Percentiles rank a stretch among this genome's conserved stretches.
These are phyloP conservation scores for Aspergillus nomiae DNA, from an alignment of 2,329 filamentous ascomycete genomes.

Conservation along the genomic window DNA sequence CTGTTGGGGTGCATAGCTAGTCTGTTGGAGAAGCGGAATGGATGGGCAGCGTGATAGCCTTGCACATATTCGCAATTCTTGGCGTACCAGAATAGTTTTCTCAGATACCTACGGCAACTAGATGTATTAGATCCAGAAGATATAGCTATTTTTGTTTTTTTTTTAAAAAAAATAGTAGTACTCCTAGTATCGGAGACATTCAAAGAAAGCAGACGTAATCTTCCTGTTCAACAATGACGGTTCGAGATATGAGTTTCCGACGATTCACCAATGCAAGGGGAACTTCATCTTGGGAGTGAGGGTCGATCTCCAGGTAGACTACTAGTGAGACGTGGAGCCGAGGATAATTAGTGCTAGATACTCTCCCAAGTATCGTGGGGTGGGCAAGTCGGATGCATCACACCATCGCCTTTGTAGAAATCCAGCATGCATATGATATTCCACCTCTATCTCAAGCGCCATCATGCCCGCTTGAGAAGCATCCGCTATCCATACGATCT, in stretches of 20 bases:
- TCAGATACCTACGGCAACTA: too few species aligned
- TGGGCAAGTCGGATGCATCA: background rate
- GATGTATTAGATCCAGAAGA: too few species aligned
- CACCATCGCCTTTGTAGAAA: background rate
- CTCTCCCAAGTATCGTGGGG: background rate
- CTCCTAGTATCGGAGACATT: too few species aligned
- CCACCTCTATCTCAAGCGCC: background rate
- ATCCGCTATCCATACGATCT: background rate
- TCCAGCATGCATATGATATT: background rate
- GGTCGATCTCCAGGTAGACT: background rate
- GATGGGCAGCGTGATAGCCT: background rate
- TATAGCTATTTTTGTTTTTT: too few species aligned
- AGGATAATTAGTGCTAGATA: background rate
- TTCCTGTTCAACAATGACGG: too few species aligned
- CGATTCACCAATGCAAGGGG: background rate
- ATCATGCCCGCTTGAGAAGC: background rate
- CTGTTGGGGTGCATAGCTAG: background rate
- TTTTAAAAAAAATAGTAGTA: too few species aligned
- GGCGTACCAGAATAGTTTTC: too few species aligned
- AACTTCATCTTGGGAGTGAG: background rate
- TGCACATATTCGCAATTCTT: background rate
- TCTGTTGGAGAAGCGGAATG: background rate
- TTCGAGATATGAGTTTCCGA: background rate
- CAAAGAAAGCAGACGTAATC: too few species aligned
- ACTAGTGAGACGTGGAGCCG: background rate